Evolutionary conservation across 139 green algal species (phyloP).

Genomic region (Closterium sp.): DNA sequence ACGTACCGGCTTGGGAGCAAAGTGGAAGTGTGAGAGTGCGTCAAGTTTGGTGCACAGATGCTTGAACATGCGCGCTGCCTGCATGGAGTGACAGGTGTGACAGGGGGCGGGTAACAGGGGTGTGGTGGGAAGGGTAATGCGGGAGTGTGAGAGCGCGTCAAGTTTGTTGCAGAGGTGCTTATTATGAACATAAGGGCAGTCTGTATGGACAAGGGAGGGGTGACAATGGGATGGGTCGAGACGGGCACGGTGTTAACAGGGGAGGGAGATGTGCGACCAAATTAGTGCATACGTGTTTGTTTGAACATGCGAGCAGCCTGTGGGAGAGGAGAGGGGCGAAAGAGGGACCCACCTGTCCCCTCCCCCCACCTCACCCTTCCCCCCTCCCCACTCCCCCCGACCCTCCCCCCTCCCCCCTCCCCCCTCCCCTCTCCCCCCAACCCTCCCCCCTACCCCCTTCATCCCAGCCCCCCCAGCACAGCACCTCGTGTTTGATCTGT

Average conservation of each 20-base stretch:
- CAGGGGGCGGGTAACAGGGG: too few species aligned
- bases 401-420: too few species aligned
- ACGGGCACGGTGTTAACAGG: not conserved
- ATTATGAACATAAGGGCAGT: not conserved
- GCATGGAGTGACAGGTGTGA: not conserved
- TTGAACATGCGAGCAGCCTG: too few species aligned
- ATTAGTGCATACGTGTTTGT: too few species aligned
- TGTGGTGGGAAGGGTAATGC: not conserved
- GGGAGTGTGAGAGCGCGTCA: not conserved
- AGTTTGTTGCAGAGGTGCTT: not conserved
- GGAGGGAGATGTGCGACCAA: too few species aligned
- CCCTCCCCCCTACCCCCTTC: too few species aligned
- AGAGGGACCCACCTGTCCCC: too few species aligned
- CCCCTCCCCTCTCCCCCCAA: too few species aligned
- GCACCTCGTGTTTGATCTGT: not conserved
- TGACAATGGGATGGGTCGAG: not conserved
- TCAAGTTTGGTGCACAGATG: slow-evolving; percentile 82
- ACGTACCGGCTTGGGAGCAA: slow-evolving; percentile 74
- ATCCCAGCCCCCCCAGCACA: not conserved
- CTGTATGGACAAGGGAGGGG: too few species aligned
- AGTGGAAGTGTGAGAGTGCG: slow-evolving; percentile 85
- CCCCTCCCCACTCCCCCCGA: too few species aligned
- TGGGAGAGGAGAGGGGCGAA: too few species aligned
- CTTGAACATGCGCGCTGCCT: slow-evolving; percentile 66
- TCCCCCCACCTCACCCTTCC: too few species aligned